Conservation (phyloP, 768 basidiomycete genomes). For the Tephrocybe sp. region DNA sequence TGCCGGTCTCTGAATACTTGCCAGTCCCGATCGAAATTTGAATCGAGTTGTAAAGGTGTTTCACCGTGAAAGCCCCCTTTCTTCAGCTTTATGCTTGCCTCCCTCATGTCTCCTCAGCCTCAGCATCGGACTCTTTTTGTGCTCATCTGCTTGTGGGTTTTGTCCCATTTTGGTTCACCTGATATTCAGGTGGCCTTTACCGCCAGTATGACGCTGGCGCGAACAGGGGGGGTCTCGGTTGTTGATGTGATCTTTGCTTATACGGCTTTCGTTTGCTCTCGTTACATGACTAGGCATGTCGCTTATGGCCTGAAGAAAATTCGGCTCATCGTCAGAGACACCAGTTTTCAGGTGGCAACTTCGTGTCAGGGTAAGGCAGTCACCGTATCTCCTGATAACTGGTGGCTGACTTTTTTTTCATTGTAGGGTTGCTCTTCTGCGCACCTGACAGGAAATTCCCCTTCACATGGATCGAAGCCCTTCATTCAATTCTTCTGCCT, state of each 20-base stretch:
- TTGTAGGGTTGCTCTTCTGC: background rate
- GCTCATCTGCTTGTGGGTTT: background rate
- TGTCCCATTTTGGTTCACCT: background rate
- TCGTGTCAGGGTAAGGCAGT: background rate
- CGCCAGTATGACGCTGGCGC: background rate
- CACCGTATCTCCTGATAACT: too few species aligned
- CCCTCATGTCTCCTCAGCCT: background rate
- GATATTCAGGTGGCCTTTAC: background rate
- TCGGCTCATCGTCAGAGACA: background rate
- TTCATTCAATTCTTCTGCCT: background rate
- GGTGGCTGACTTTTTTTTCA: too few species aligned
- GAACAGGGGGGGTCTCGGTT: background rate
- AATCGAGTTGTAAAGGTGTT: too few species aligned
- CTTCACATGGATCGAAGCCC: constrained; percentile 1
- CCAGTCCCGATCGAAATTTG: too few species aligned
- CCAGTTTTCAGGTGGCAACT: background rate
- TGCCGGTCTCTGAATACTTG: too few species aligned
- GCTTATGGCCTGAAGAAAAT: background rate
- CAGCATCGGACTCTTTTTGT: background rate
- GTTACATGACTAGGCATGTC: background rate
- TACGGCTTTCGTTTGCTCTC: background rate
- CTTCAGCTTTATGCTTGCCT: background rate
- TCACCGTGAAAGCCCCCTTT: too few species aligned
- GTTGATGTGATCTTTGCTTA: background rate
- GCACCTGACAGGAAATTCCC: background rate